phyloP scores from a whole-genome alignment of 345 rosid species.

The Eucalyptus guilfoylei region DNA sequence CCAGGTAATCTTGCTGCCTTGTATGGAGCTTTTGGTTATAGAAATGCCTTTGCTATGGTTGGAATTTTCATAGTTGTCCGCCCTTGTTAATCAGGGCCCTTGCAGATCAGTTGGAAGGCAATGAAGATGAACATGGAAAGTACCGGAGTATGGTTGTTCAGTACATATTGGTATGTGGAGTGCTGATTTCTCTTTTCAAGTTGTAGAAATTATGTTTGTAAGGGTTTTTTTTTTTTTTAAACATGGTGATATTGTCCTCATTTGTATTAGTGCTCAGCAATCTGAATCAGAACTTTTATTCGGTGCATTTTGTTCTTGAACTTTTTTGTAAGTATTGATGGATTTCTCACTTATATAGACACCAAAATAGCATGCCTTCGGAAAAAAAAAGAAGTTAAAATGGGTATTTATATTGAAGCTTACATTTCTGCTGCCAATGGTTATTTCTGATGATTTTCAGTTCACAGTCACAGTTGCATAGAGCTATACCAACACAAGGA shows the following conservation, averaged over 20 bases:
- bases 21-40: neutral
- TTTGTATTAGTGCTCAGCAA: neutral
- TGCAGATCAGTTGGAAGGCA: slow-evolving; percentile 83
- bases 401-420: neutral
- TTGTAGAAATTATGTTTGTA: neutral
- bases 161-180: slow-evolving; percentile 45
- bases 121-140: slow-evolving; percentile 64
- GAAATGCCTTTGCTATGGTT: neutral
- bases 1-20: neutral
- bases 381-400: neutral
- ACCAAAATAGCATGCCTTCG: neutral
- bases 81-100: slow-evolving; percentile 4
- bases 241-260: neutral
- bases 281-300: neutral
- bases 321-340: neutral
- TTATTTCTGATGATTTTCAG: neutral
- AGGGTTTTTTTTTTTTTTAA: neutral
- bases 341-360: neutral
- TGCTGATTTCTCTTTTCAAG: neutral
- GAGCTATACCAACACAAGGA: neutral
- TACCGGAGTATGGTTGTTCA: slow-evolving; percentile 64
- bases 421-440: neutral
- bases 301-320: neutral
- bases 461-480: neutral
- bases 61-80: slow-evolving; percentile 5